phyloP scores from a whole-genome alignment of 768 basidiomycete genomes.

The Butyriboletus loyo region DNA sequence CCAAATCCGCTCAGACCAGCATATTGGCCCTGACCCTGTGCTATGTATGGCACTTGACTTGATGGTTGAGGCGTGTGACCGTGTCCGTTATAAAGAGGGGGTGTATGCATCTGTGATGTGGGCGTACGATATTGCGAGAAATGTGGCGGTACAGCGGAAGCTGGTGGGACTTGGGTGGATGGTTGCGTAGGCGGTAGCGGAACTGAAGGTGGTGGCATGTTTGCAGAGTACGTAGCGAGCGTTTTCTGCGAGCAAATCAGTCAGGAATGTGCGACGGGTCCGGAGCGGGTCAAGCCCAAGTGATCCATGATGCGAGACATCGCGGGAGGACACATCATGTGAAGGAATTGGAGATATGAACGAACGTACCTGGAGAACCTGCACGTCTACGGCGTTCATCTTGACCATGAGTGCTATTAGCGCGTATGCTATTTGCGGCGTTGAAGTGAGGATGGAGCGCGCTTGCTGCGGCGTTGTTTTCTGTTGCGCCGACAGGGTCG shows the following conservation, averaged over 20 bases:
- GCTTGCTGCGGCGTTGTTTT: constrained; percentile 75
- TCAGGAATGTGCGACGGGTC: constrained; percentile 4
- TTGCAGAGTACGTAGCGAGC: constrained; percentile 48
- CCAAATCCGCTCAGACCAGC: constrained; percentile 14
- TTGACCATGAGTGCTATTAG: constrained; percentile 76
- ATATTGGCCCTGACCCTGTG: constrained; percentile 21
- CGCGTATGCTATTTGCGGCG: constrained; percentile 75
- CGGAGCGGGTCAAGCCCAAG: neutral
- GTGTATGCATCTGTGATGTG: constrained; percentile 33
- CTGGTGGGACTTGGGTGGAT: constrained; percentile 25
- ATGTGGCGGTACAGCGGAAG: constrained; percentile 49
- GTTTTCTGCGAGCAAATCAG: constrained; percentile 47
- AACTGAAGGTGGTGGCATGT: constrained; percentile 14
- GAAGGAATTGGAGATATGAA: neutral
- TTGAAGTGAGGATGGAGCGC: constrained; percentile 61
- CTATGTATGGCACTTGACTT: constrained; percentile 17
- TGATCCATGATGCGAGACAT: neutral
- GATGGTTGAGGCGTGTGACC: constrained; percentile 26
- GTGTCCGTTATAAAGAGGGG: constrained; percentile 29
- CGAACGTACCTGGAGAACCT: constrained; percentile 64
- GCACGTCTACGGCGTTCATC: constrained; percentile 69
- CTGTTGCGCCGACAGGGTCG: constrained; percentile 33
- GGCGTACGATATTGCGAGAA: constrained; percentile 33
- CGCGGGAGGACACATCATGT: neutral
- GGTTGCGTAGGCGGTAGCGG: constrained; percentile 19